Percentiles rank a stretch among this genome's conserved stretches.
These are phyloP conservation scores for Stellera chamaejasme DNA, from an alignment of 345 rosid species.

Conservation along the genomic window DNA sequence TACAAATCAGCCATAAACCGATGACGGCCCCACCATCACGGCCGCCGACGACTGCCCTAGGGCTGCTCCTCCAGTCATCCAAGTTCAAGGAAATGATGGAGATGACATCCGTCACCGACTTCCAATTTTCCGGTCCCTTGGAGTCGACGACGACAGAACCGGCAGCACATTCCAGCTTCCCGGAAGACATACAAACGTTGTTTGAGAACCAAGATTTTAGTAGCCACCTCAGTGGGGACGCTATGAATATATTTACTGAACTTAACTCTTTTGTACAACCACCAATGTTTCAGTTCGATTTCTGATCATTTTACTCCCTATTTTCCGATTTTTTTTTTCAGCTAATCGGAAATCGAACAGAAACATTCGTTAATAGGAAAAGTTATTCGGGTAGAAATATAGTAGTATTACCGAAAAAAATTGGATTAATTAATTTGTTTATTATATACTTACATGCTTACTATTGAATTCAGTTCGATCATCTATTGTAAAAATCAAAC, in stretches of 20 bases:
- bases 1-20: neutral
- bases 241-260: slow-evolving; percentile 39
- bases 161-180: slow-evolving; percentile 57
- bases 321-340: too few relatives aligned
- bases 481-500: too few relatives aligned
- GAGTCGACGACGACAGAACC: slow-evolving; percentile 25
- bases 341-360: too few relatives aligned
- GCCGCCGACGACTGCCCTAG: slow-evolving; percentile 27
- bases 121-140: slow-evolving; percentile 16
- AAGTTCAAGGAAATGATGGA: slow-evolving; percentile 67
- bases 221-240: slow-evolving; percentile 34
- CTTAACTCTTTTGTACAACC: slow-evolving; percentile 33
- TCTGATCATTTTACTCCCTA: slow-evolving; percentile 16
- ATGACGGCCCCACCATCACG: slow-evolving; percentile 3
- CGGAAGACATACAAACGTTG: slow-evolving; percentile 66
- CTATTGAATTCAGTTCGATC: too few relatives aligned
- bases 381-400: too few relatives aligned
- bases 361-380: too few relatives aligned
- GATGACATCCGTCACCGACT: slow-evolving; percentile 32
- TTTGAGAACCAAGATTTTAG: slow-evolving; percentile 54
- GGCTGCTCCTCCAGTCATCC: slow-evolving; percentile 54
- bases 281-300: slow-evolving; percentile 44
- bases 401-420: too few relatives aligned
- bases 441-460: too few relatives aligned
- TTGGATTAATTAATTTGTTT: too few relatives aligned